phyloP scores from a whole-genome alignment of 2,329 filamentous ascomycete genomes.

The Gnomoniopsis smithogilvyi region DNA sequence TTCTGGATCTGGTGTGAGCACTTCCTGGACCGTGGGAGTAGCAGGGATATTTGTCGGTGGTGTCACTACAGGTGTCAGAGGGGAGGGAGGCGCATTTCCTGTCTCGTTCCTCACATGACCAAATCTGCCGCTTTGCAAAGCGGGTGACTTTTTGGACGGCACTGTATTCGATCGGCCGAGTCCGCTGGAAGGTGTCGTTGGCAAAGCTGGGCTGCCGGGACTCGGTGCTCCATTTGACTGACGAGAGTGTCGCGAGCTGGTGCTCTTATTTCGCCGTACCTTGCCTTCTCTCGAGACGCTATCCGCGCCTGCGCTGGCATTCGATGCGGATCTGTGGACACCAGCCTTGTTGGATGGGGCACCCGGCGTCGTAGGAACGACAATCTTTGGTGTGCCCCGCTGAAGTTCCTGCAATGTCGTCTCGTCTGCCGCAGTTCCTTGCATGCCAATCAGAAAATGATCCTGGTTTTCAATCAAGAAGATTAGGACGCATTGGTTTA shows the following conservation, averaged over 20 bases:
- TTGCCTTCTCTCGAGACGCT: slow-evolving; percentile 78
- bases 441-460: slow-evolving; percentile 97
- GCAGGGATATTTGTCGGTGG: slow-evolving; percentile 49
- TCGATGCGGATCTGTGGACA: slow-evolving; percentile 76
- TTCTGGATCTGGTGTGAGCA: slow-evolving; percentile 26
- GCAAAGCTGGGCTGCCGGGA: slow-evolving; percentile 60
- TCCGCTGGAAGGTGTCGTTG: slow-evolving; percentile 52
- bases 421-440: slow-evolving; percentile 95
- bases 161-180: slow-evolving; percentile 79
- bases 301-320: slow-evolving; percentile 83
- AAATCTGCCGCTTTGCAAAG: slow-evolving; percentile 65
- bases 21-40: slow-evolving; percentile 33
- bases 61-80: slow-evolving; percentile 33
- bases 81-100: slow-evolving; percentile 28
- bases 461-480: slow-evolving; percentile 99
- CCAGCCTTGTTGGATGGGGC: slow-evolving; percentile 50
- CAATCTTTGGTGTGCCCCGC: slow-evolving; percentile 62
- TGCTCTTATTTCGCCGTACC: slow-evolving; percentile 83
- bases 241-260: slow-evolving; percentile 83
- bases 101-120: slow-evolving; percentile 37
- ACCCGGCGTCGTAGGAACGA: slow-evolving; percentile 46
- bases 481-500: slow-evolving; percentile 96
- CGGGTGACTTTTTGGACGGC: slow-evolving; percentile 84
- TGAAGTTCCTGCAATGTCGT: slow-evolving; percentile 62
- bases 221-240: slow-evolving; percentile 69